A percentile compares a stretch with the other conserved stretches of the same genome.
phyloP scores from a whole-genome alignment of 352 stramenopile species.

The Globisporangium emineosum region DNA sequence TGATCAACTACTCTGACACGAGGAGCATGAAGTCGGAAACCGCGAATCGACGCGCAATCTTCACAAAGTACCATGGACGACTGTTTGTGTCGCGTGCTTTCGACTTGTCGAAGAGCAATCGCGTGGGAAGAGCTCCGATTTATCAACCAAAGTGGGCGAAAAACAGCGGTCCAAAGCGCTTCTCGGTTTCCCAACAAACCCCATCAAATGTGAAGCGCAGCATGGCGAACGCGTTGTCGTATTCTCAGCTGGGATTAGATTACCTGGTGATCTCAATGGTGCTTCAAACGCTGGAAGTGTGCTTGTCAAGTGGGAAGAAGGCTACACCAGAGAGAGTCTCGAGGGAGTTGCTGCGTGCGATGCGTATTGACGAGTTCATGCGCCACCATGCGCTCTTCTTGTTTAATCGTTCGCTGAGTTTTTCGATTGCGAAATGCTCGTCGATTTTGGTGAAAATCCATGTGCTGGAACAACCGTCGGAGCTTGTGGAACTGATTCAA shows the following conservation, averaged over 20 bases:
- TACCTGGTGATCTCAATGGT: conserved; percentile 77
- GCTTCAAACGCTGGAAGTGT: conserved; percentile 82
- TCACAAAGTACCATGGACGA: conserved; percentile 81
- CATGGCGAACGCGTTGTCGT: conserved; percentile 75
- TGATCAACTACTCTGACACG: conserved; percentile 88
- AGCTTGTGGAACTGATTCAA: conserved; percentile 86
- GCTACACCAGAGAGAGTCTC: conserved; percentile 75
- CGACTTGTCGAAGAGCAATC: conserved; percentile 75
- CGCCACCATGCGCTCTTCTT: conserved; percentile 82
- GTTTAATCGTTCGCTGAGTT: conserved; percentile 83
- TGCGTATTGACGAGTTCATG: conserved; percentile 86
- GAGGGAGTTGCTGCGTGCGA: conserved; percentile 71
- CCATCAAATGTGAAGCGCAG: conserved; percentile 65
- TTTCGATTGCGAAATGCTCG: conserved; percentile 83
- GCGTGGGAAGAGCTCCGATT: conserved; percentile 47
- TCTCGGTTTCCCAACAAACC: conserved; percentile 16
- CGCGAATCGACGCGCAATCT: conserved; percentile 78
- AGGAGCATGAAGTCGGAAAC: conserved; percentile 83
- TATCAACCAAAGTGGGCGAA: conserved; percentile 27
- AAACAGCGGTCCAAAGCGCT: conserved; percentile 8
- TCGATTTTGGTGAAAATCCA: conserved; percentile 87
- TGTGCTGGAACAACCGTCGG: conserved; percentile 80
- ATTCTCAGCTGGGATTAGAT: conserved; percentile 77
- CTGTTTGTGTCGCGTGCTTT: conserved; percentile 82
- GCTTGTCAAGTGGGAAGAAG: conserved; percentile 83